phyloP scores from a whole-genome alignment of 306 rosid species.

The Dryas alaskensis region DNA sequence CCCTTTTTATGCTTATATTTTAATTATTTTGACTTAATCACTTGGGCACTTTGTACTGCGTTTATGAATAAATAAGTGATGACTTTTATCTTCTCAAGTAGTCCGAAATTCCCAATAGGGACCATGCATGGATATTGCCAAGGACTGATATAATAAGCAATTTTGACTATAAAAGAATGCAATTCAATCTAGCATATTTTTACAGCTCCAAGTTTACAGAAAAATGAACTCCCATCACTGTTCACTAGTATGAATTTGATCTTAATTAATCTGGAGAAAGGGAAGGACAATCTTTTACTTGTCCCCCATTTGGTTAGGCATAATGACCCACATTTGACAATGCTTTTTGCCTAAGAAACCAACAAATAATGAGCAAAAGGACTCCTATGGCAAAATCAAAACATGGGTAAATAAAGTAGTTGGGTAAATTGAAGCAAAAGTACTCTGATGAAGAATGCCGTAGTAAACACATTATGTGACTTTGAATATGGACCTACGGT shows the following conservation, averaged over 20 bases:
- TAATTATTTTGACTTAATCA: too few relatives aligned
- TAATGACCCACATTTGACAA: slow-evolving; percentile 38
- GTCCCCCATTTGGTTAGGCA: slow-evolving; percentile 45
- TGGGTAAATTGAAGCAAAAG: slow-evolving; percentile 31
- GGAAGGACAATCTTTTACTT: slow-evolving; percentile 21
- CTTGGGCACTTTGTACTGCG: too few relatives aligned
- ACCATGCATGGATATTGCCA: not conserved
- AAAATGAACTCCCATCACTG: not conserved
- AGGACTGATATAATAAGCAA: not conserved
- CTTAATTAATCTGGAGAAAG: not conserved
- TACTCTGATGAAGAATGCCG: slow-evolving; percentile 23
- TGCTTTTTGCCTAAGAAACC: slow-evolving; percentile 48
- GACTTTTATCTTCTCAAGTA: too few relatives aligned
- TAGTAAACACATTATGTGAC: slow-evolving; percentile 17
- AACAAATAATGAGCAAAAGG: slow-evolving; percentile 39
- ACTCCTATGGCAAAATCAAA: slow-evolving; percentile 43
- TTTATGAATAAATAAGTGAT: too few relatives aligned
- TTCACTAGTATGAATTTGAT: not conserved
- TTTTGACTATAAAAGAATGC: not conserved
- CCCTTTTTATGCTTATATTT: too few relatives aligned
- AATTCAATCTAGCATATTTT: not conserved
- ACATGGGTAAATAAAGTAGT: slow-evolving; percentile 36
- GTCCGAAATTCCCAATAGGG: too few relatives aligned
- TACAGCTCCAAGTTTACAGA: too few relatives aligned
- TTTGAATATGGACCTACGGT: slow-evolving; percentile 7